Conservation (phyloP, 2,329 filamentous ascomycete species). For the Paradendryphiella salina region DNA sequence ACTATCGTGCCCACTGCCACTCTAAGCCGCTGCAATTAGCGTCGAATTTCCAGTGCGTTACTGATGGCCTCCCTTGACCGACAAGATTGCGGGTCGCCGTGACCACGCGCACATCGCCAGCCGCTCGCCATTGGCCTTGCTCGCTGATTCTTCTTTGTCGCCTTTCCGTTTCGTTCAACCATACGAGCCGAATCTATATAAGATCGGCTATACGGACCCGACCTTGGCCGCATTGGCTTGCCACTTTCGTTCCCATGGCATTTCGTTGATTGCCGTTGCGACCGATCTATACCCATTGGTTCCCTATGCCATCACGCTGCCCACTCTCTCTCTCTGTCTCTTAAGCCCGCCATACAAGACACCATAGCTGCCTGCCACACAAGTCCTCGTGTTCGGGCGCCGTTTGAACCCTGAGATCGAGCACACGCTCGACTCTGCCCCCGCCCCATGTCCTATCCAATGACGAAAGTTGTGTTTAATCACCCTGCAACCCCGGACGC, state of each 20-base stretch:
- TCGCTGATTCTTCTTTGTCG: conserved; percentile 28
- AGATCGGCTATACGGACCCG: conserved; percentile 38
- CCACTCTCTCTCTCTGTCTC: not conserved
- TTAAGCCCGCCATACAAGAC: not conserved
- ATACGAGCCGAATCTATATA: conserved; percentile 20
- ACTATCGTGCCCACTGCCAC: not conserved
- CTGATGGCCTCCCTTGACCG: conserved; percentile 1
- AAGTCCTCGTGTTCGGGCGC: not conserved
- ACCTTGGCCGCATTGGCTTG: conserved; percentile 20
- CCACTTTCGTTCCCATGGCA: conserved; percentile 9
- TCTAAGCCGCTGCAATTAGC: not conserved
- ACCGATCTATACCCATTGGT: conserved; percentile 3
- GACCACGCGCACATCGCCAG: conserved; percentile 20
- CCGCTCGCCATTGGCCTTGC: conserved; percentile 18
- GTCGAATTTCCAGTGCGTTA: not conserved
- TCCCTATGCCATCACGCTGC: not conserved
- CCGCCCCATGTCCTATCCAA: conserved; percentile 11
- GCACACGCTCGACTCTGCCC: conserved; percentile 2
- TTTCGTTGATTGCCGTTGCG: conserved; percentile 7
- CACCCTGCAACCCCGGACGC: conserved; percentile 20
- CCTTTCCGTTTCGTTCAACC: conserved; percentile 16
- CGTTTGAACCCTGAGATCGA: not conserved
- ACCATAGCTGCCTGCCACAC: not conserved
- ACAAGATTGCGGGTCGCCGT: conserved; percentile 13
- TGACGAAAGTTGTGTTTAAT: conserved; percentile 25